A percentile compares a stretch with the other conserved stretches of the same genome.
Evolutionary conservation across 83 land plant genomes (phyloP).

Genomic region (Thuja plicata): DNA sequence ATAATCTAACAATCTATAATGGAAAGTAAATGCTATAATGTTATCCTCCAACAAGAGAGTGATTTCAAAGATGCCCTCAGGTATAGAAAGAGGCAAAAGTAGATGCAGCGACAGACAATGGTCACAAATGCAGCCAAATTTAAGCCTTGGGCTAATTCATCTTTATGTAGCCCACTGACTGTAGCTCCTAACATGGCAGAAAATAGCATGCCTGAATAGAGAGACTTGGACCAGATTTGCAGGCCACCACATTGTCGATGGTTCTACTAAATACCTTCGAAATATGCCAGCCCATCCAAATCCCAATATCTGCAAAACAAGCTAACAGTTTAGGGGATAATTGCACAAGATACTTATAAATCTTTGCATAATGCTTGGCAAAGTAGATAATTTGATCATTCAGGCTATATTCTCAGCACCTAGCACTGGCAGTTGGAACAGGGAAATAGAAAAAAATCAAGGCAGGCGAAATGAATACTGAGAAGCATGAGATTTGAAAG

Average conservation of each 20-base stretch:
- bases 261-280: constrained; percentile 67
- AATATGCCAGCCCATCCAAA: constrained; percentile 83
- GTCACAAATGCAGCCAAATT: not conserved
- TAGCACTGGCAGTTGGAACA: not conserved
- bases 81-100: not conserved
- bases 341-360: not conserved
- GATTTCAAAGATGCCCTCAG: not conserved
- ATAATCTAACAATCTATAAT: no score
- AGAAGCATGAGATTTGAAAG: no score
- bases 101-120: not conserved
- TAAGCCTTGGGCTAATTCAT: not conserved
- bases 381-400: not conserved
- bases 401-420: not conserved
- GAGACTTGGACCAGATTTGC: constrained; percentile 73
- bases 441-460: not conserved
- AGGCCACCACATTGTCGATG: constrained; percentile 83
- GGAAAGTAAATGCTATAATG: not conserved
- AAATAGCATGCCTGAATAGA: constrained; percentile 49
- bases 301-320: constrained; percentile 22
- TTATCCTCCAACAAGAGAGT: not conserved
- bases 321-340: not conserved
- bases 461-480: not conserved
- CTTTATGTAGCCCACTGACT: not conserved
- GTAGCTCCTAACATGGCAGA: not conserved
- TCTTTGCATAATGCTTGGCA: not conserved